A percentile compares a stretch with the other conserved stretches of the same genome.
These are phyloP conservation scores for Trametes cingulata DNA, from an alignment of 768 basidiomycete species.

Conservation along the genomic window DNA sequence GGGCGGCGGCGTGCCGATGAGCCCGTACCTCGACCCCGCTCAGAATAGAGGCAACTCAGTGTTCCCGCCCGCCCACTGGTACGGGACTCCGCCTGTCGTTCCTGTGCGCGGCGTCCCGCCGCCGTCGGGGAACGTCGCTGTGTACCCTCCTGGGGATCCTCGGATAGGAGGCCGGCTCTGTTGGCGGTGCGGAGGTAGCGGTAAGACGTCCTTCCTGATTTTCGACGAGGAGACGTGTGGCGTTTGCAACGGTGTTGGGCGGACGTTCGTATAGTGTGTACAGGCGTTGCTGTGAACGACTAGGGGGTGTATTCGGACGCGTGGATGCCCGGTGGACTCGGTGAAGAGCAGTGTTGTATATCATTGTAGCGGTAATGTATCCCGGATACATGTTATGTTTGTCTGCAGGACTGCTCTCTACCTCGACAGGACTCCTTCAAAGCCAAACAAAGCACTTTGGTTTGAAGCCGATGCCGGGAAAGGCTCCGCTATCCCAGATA, in stretches of 20 bases:
- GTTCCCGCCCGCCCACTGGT: constrained; percentile 17
- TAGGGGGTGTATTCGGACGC: too few species aligned
- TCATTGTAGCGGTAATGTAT: too few species aligned
- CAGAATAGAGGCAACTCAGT: not conserved
- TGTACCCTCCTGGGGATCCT: constrained; percentile 66
- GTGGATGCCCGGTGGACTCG: too few species aligned
- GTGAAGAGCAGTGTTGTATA: too few species aligned
- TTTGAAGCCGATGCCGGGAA: too few species aligned
- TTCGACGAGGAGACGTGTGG: constrained; percentile 56
- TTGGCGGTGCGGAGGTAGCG: constrained; percentile 64
- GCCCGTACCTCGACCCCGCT: constrained; percentile 21
- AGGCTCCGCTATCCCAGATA: too few species aligned
- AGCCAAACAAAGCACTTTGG: too few species aligned
- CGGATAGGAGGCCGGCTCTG: constrained; percentile 68
- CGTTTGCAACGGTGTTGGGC: constrained; percentile 64
- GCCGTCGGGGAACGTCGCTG: constrained; percentile 25
- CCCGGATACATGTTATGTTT: too few species aligned
- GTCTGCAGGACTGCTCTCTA: too few species aligned
- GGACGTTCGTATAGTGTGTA: constrained; percentile 34
- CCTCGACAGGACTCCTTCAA: too few species aligned
- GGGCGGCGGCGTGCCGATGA: constrained; percentile 25
- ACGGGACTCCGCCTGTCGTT: not conserved
- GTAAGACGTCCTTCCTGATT: constrained; percentile 50
- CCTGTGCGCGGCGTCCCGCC: constrained; percentile 17
- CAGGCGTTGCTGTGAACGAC: too few species aligned